phyloP scores from a whole-genome alignment of 1,284 basidiomycete species.

The Ustilago xerochloae region DNA sequence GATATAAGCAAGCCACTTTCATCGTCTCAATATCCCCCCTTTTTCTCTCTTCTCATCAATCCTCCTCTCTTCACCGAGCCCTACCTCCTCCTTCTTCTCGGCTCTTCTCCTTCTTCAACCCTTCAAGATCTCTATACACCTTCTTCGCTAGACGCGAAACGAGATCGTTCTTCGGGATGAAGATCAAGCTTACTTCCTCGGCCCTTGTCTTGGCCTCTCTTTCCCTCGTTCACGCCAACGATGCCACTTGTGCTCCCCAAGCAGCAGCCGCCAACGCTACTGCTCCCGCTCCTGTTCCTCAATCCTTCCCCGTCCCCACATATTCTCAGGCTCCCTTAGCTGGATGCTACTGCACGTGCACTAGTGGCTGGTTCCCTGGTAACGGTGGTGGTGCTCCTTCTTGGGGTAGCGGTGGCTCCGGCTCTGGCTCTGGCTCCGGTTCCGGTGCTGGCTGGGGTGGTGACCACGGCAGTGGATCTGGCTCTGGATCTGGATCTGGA shows the following conservation, averaged over 20 bases:
- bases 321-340: conserved; percentile 37
- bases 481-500: background rate
- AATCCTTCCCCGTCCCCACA: conserved; percentile 36
- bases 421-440: conserved; percentile 15
- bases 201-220: conserved; percentile 29
- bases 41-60: conserved; percentile 7
- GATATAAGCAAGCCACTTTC: background rate
- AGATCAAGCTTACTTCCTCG: conserved; percentile 38
- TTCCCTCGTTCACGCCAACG: conserved; percentile 16
- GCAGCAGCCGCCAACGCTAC: conserved; percentile 23
- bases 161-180: conserved; percentile 12
- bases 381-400: background rate
- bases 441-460: conserved; percentile 9
- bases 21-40: background rate
- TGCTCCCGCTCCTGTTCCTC: conserved; percentile 19
- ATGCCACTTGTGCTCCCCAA: conserved; percentile 26
- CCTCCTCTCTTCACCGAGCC: background rate
- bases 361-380: conserved; percentile 19
- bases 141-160: background rate
- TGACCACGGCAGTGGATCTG: conserved; percentile 5
- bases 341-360: conserved; percentile 40
- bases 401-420: background rate
- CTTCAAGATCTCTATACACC: background rate
- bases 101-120: background rate
- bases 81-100: background rate